phyloP scores from a whole-genome alignment of 176 grass and related monocot genomes.

The Hordeum vulgare region MorexV3_pseudomolecules_assembly NC_058524.1:207179272-207179771 shows the following conservation, averaged over 20 bases:
- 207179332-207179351: slow-evolving; percentile 18
- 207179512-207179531: background rate
- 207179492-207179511: background rate
- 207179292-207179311: slow-evolving; percentile 17
- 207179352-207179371: background rate
- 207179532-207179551: background rate
- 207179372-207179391: background rate
- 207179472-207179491: background rate
- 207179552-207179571: background rate
- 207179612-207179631: no score
- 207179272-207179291: background rate
- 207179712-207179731: no score
- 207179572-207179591: no score
- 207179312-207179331: background rate
- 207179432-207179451: no score
- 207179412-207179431: background rate
- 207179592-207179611: no score
- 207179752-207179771: no score
- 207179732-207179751: no score
- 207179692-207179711: no score
- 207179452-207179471: background rate
- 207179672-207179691: no score
- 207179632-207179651: no score
- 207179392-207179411: background rate
- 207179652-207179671: no score